Evolutionary conservation across 805 yeast genomes (phyloP).

Genomic region (Lipomyces mesembrius): DNA sequence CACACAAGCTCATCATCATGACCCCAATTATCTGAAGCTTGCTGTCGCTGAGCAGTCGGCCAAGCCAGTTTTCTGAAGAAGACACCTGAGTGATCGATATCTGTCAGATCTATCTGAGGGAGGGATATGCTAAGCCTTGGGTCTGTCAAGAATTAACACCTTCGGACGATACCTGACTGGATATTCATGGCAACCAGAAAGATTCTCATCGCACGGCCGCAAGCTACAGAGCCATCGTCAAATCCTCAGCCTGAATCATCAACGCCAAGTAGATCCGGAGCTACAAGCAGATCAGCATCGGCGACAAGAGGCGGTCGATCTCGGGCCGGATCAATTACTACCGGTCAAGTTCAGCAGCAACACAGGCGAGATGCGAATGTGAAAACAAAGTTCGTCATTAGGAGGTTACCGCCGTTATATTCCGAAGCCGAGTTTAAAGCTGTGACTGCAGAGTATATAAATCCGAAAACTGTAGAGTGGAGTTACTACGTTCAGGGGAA

Average conservation of each 20-base stretch:
- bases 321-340: neutral
- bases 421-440: slow-evolving; percentile 46
- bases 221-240: neutral
- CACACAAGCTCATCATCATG: neutral
- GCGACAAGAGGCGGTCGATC: neutral
- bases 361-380: slow-evolving; percentile 19
- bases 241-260: neutral
- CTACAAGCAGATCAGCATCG: neutral
- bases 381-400: slow-evolving; percentile 45
- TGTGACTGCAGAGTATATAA: slow-evolving; percentile 40
- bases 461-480: slow-evolving; percentile 37
- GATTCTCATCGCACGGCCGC: slow-evolving; percentile 4
- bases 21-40: neutral
- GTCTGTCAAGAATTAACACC: neutral
- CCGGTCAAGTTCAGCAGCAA: slow-evolving; percentile 11
- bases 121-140: neutral
- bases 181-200: slow-evolving; percentile 1
- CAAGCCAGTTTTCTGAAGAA: neutral
- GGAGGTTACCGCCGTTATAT: slow-evolving; percentile 54
- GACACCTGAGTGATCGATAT: neutral
- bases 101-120: neutral
- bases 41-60: neutral
- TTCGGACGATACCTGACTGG: neutral
- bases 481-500: slow-evolving; percentile 39
- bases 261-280: neutral